These are phyloP conservation scores for Carex littledalei DNA, from an alignment of 176 grass and related monocot species.

Conservation along the genomic window DNA sequence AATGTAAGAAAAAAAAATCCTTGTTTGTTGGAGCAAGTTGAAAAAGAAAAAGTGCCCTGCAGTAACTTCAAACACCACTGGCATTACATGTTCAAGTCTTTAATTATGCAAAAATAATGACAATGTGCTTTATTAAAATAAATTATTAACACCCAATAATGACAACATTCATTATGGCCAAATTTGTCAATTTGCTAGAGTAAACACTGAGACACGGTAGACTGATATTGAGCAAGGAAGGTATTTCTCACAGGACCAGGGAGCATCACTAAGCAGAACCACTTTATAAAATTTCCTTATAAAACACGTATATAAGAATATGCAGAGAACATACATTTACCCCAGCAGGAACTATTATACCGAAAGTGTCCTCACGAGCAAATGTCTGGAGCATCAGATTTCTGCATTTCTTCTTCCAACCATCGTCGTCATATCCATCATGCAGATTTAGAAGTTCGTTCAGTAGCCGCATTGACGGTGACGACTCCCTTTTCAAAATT, in stretches of 20 bases:
- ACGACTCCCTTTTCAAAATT: constrained; percentile 85
- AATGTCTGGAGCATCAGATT: constrained; percentile 67
- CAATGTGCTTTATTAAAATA: background rate
- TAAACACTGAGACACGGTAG: background rate
- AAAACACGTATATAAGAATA: background rate
- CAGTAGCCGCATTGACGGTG: constrained; percentile 81
- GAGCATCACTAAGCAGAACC: background rate
- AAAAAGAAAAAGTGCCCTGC: background rate
- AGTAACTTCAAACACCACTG: background rate
- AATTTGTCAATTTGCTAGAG: background rate
- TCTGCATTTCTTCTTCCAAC: constrained; percentile 88
- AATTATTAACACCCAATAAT: background rate
- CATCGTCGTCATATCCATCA: constrained; percentile 65
- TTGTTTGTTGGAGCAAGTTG: background rate
- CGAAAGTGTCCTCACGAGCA: constrained; percentile 78
- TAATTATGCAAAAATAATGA: background rate
- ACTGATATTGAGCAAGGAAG: background rate
- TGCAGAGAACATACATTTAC: constrained; percentile 58
- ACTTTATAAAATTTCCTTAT: constrained; percentile 1
- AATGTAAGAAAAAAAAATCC: background rate
- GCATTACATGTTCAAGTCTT: background rate
- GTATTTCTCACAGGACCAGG: background rate
- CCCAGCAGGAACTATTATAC: constrained; percentile 68
- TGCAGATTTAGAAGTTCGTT: constrained; percentile 89
- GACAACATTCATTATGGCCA: background rate